Base-by-base conservation (phyloP, 169 alveolate genomes). In the Cryptosporidium ubiquitum region DNA sequence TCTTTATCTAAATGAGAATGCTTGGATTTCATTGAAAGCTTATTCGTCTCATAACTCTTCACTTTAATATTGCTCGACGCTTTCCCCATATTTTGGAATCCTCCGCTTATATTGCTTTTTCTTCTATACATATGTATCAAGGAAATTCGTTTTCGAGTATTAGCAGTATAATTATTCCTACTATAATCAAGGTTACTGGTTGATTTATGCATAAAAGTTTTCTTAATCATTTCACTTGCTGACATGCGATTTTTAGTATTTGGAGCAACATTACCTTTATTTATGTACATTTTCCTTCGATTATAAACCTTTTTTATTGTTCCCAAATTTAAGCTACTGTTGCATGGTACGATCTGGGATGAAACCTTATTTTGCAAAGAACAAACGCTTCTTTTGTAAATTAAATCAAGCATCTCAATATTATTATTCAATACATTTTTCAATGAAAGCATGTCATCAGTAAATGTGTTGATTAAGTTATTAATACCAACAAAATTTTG, bases 181-280 rank as follows among this genome's bases (percentile, higher is more conserved):
- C 29, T 37, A 7, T 33, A 35, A 29, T 73, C 85, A 37, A 73
- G 37, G 7, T 20, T 73, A 55, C 58, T 55, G 70, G 42, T 73
- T 31, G 70, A 31, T 7, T 58, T 73, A 10, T 79, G 58, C 73
- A 79, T 60, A 16, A 61, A 64, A 5, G 75, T 61, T 29, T 79
- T 79, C 26, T 64, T 79, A 26, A 79, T 79, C 49, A 79, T 79
- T 47, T 64, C 79, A 9, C 64, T 79, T 26, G 89, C 89, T 18
- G 89, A 79, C 23, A 79, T 40, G 1, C 89, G 73, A 55, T 71
- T 40, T 16, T 79, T 58, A 31, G 74, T 66, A 61, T 61, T 79
- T 12, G 89, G 89, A n/a, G 75, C 79, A 12, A 58, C 89, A 40
- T 79, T 79, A 5, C 89, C 89, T 31, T 79, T 79, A 66, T 79